Conservation (phyloP, 768 basidiomycete genomes). For the Termitomyces sp. region DNA sequence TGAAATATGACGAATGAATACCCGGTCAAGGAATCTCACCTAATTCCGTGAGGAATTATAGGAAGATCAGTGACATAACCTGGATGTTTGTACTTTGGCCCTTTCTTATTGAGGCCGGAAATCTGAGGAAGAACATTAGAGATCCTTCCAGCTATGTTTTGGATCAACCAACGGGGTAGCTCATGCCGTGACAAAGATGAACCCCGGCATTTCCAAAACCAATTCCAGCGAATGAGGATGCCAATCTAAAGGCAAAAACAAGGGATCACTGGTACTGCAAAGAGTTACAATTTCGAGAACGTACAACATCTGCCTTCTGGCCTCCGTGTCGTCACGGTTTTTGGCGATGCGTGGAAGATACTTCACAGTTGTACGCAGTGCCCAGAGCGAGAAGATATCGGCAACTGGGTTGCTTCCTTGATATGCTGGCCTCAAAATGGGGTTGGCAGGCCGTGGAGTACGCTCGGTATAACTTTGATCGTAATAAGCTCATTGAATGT, state of each 20-base stretch:
- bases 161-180: conserved; percentile 63
- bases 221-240: conserved; percentile 91
- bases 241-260: conserved; percentile 46
- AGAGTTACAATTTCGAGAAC: neutral
- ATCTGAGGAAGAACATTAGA: conserved; percentile 46
- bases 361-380: conserved; percentile 81
- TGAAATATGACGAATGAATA: neutral
- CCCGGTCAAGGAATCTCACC: conserved; percentile 28
- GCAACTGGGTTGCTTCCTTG: conserved; percentile 93
- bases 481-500: neutral
- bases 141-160: neutral
- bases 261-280: neutral
- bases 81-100: conserved; percentile 87
- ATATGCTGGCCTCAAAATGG: conserved; percentile 86
- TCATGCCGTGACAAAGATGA: conserved; percentile 87
- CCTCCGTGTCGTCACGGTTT: conserved; percentile 73
- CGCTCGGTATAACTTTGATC: conserved; percentile 80
- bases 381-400: conserved; percentile 95
- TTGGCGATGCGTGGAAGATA: conserved; percentile 84
- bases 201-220: conserved; percentile 94
- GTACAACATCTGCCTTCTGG: conserved; percentile 88
- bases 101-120: conserved; percentile 90
- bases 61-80: conserved; percentile 84
- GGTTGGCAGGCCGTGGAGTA: conserved; percentile 84
- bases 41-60: conserved; percentile 91